Percentiles rank a stretch among this genome's conserved stretches.
Conservation (phyloP, 1,139 yeast species). For the Debaryomyces nepalensis region DNA sequence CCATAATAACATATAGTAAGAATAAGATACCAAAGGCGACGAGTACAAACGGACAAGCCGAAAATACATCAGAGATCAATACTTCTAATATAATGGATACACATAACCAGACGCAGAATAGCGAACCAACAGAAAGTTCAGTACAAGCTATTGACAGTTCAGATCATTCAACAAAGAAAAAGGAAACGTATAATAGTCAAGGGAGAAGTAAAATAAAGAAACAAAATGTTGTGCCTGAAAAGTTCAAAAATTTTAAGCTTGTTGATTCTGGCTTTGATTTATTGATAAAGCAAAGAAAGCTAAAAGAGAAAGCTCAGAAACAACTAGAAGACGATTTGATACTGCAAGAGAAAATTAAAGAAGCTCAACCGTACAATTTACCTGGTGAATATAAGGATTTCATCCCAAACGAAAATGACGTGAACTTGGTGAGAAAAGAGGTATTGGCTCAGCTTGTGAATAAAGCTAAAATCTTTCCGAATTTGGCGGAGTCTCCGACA, state of each 20-base stretch:
- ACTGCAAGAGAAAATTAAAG: not conserved
- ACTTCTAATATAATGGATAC: not conserved
- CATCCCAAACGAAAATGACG: slow-evolving; percentile 18
- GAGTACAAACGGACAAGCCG: slow-evolving; percentile 4
- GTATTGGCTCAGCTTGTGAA: slow-evolving; percentile 29
- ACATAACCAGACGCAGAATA: not conserved
- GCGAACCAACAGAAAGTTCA: not conserved
- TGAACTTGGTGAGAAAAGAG: slow-evolving; percentile 21
- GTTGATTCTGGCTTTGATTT: slow-evolving; percentile 18
- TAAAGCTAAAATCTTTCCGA: slow-evolving; percentile 21
- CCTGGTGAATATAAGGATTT: slow-evolving; percentile 3
- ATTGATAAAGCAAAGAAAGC: slow-evolving; percentile 8
- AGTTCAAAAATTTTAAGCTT: slow-evolving; percentile 13
- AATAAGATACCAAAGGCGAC: slow-evolving; percentile 4
- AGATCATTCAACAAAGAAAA: no score
- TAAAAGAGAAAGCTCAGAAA: not conserved
- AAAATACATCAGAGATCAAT: not conserved
- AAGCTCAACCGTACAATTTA: not conserved
- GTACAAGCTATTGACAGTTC: not conserved
- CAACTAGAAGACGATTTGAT: not conserved
- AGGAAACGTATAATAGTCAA: no score
- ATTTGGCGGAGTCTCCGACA: slow-evolving; percentile 22
- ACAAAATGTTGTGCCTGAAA: slow-evolving; percentile 2
- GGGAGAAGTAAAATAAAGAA: no score
- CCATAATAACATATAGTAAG: not conserved